These are phyloP conservation scores for Protomyces gravidus DNA, from an alignment of 1,139 yeast species.

Conservation along the genomic window DNA sequence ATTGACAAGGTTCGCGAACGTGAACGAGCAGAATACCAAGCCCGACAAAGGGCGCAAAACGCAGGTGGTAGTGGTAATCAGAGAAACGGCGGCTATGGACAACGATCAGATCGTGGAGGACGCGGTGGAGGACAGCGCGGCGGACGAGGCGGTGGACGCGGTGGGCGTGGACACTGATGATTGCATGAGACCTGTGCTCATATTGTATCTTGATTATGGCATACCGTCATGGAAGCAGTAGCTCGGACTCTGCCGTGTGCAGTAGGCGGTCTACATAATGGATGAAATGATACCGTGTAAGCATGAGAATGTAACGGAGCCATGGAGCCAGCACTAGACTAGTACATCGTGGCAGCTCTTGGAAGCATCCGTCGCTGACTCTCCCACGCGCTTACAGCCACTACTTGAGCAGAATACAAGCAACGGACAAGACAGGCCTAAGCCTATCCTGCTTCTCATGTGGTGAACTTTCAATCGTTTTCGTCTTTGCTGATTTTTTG, in stretches of 20 bases:
- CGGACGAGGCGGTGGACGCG: slow-evolving; percentile 28
- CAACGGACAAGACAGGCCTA: background rate
- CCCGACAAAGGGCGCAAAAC: slow-evolving; percentile 31
- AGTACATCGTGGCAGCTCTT: background rate
- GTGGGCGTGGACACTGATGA: slow-evolving; percentile 18
- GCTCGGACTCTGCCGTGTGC: too few relatives aligned
- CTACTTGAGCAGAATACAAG: background rate
- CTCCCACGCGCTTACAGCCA: background rate
- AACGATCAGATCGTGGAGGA: slow-evolving; percentile 33
- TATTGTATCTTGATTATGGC: too few relatives aligned
- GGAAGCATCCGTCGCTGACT: background rate
- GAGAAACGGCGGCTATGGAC: slow-evolving; percentile 28
- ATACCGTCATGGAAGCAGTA: too few relatives aligned
- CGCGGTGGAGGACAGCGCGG: slow-evolving; percentile 35
- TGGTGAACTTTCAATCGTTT: background rate
- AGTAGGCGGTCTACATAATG: background rate
- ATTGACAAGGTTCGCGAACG: slow-evolving; percentile 59
- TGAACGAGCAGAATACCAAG: slow-evolving; percentile 57
- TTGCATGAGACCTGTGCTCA: too few relatives aligned
- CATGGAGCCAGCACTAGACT: background rate
- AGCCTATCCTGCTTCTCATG: background rate
- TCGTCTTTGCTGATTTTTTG: background rate
- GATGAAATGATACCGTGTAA: background rate
- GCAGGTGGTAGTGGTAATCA: slow-evolving; percentile 20
- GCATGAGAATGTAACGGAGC: background rate